phyloP scores from a whole-genome alignment of 192 early-diverging fungal genomes.

The Phlyctochytrium planicorne region DNA sequence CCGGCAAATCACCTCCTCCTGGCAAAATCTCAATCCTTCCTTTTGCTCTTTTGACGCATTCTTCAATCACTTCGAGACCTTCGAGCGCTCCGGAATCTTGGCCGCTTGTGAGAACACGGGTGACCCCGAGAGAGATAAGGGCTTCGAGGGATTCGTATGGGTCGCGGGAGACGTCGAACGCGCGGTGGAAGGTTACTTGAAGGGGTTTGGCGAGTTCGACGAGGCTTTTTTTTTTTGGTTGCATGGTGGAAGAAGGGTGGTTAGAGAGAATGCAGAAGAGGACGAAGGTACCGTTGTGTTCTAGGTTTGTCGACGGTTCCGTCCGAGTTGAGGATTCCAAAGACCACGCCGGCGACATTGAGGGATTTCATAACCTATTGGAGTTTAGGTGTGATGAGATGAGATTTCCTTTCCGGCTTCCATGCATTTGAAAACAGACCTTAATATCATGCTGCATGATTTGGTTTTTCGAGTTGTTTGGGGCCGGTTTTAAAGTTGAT shows the following conservation, averaged over 20 bases:
- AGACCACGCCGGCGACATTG: constrained; percentile 59
- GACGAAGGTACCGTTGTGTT: constrained; percentile 18
- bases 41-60: constrained; percentile 40
- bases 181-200: constrained; percentile 69
- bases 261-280: not conserved
- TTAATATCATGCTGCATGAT: too few species aligned
- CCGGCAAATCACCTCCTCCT: constrained; percentile 48
- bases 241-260: constrained; percentile 11
- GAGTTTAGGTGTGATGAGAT: too few species aligned
- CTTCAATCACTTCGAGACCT: constrained; percentile 49
- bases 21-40: constrained; percentile 57
- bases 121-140: constrained; percentile 56
- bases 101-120: constrained; percentile 65
- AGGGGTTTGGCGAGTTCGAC: constrained; percentile 53
- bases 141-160: constrained; percentile 57
- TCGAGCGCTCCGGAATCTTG: constrained; percentile 57
- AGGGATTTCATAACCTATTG: constrained; percentile 40
- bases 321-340: constrained; percentile 56
- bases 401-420: too few species aligned
- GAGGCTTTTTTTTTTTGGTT: constrained; percentile 17
- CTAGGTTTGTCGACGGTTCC: constrained; percentile 56
- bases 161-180: constrained; percentile 65
- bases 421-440: too few species aligned
- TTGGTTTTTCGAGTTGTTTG: too few species aligned
- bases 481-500: too few species aligned